Base-by-base conservation (phyloP, 257 asterid species). In the Solanum clarkiae region DNA sequence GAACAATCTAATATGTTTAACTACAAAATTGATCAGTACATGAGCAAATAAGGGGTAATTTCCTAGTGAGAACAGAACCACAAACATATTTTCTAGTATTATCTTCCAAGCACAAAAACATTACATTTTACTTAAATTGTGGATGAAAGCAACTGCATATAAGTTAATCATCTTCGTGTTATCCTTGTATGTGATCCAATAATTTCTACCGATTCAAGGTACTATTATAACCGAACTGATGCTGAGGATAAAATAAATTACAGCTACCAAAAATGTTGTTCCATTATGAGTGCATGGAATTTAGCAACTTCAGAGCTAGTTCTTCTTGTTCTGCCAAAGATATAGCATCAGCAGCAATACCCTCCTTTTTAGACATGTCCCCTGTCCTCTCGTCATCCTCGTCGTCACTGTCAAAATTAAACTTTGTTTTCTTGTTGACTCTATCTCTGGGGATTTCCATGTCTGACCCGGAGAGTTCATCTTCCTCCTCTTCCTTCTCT, bases 291-390 rank as follows among this genome's bases (percentile, higher is more conserved):
- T 95, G 91, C 99, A 95, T 94, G 42, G 98, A 91, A 84, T 90
- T 93, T 90, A 97, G 86, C 84, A 95, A 86, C 86, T 94, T 92
- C 47, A 97, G 96, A 72, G 99, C 99, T 86, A 95, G 77, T 44
- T 93, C 95, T 88, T 95, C 99, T 86, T 94, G 99, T 90, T 95
- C 98, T 44, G 94, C 94, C 85, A 97, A 84, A 59, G 98, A 90
- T 20, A 91, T 84, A 18, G 88, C 26, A 77, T 70, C 91, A 5
- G 88, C 71, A 9, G 17, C 80, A 11, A n/a, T 29, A 63, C 84
- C 89, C 14, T 29, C 69, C 60, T 16, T 55, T 57, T 53, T 86
- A 65, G 66, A 89, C 70, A 86, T 55, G 55, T 74, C 81, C 63
- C 45, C 82, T 65, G 4, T 63, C 82, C 56, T 80, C 74, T 86